These are phyloP conservation scores for Pseudogymnoascus sp. DNA, from an alignment of 2,329 filamentous ascomycete species.

Conservation along the genomic window DNA sequence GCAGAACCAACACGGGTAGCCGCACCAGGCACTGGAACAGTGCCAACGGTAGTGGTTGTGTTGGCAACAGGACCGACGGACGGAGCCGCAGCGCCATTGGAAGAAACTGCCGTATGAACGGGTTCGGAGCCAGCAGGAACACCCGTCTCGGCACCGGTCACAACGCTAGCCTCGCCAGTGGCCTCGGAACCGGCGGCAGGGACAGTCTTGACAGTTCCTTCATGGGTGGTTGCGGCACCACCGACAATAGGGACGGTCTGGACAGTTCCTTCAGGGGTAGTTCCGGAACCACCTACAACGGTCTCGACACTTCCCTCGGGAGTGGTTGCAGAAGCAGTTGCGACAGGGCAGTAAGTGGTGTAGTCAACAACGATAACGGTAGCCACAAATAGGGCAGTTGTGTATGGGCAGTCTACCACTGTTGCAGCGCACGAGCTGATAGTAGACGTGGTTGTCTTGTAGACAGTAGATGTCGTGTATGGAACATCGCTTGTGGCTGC, in stretches of 20 bases:
- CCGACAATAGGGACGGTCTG: conserved; percentile 5
- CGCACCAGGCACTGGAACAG: neutral
- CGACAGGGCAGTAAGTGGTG: neutral
- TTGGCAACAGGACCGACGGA: neutral
- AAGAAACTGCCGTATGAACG: neutral
- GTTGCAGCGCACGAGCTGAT: conserved; percentile 13
- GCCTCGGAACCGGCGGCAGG: neutral
- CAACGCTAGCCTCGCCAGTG: neutral
- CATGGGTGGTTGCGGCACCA: neutral
- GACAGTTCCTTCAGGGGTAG: neutral
- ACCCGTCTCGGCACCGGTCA: neutral
- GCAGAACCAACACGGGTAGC: neutral
- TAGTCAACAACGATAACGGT: conserved; percentile 2
- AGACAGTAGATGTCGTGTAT: conserved; percentile 1
- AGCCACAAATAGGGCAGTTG: conserved; percentile 18
- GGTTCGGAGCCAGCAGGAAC: neutral
- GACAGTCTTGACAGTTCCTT: neutral
- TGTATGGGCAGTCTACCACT: conserved; percentile 21
- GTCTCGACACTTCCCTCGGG: neutral
- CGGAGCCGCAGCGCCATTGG: neutral
- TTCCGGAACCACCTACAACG: too few species aligned
- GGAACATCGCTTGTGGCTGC: conserved; percentile 14
- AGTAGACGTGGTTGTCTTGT: conserved; percentile 20
- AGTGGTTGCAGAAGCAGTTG: neutral
- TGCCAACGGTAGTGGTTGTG: neutral